phyloP scores from a whole-genome alignment of 2,329 filamentous ascomycete genomes.

The Trematosphaeria pertusa region DNA sequence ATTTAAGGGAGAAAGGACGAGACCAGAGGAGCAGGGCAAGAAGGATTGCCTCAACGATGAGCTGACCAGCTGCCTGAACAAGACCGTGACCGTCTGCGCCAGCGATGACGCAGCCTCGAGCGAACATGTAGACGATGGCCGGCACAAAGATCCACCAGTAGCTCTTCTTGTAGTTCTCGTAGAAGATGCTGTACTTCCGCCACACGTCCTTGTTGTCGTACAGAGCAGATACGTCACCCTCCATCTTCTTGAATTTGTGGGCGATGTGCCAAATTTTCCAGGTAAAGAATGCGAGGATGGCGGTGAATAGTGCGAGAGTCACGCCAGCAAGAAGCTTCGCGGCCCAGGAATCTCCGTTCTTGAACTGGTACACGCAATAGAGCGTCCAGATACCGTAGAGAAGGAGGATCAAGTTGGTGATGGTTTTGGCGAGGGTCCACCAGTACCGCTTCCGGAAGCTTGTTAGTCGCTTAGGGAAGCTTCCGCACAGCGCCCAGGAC shows the following conservation, averaged over 20 bases:
- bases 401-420: slow-evolving; percentile 87
- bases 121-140: slow-evolving; percentile 86
- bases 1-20: slow-evolving; percentile 84
- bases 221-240: slow-evolving; percentile 75
- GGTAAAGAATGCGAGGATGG: slow-evolving; percentile 79
- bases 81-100: slow-evolving; percentile 85
- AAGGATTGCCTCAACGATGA: slow-evolving; percentile 82
- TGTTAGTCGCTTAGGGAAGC: slow-evolving; percentile 78
- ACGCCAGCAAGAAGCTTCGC: slow-evolving; percentile 83
- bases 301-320: slow-evolving; percentile 82
- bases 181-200: slow-evolving; percentile 97
- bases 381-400: slow-evolving; percentile 95
- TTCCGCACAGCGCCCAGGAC: slow-evolving; percentile 87
- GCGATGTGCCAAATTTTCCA: slow-evolving; percentile 83
- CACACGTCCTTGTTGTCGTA: slow-evolving; percentile 91
- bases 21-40: slow-evolving; percentile 81
- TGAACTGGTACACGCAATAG: slow-evolving; percentile 97
- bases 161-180: slow-evolving; percentile 90
- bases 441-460: slow-evolving; percentile 97
- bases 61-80: slow-evolving; percentile 77
- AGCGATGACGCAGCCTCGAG: slow-evolving; percentile 85
- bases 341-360: slow-evolving; percentile 90
- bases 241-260: slow-evolving; percentile 72
- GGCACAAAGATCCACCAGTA: slow-evolving; percentile 99
- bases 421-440: slow-evolving; percentile 86